Evolutionary conservation across 2,329 filamentous ascomycete species (phyloP).

Genomic region (Hypomyces perniciosus): DNA sequence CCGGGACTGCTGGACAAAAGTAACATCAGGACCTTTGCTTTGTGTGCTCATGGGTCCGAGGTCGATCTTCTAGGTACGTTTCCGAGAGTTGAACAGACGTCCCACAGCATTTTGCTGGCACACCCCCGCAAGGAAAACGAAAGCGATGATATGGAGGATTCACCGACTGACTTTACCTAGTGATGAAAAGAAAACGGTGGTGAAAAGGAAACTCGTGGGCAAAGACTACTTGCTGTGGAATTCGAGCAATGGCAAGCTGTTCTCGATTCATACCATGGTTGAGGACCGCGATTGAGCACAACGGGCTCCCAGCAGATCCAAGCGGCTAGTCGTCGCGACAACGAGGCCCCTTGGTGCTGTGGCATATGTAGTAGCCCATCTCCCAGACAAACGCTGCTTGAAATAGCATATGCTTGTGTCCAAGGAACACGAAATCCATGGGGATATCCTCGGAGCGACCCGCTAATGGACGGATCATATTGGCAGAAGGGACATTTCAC

Average conservation of each 20-base stretch:
- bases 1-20: not conserved
- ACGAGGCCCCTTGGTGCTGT: not conserved
- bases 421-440: not conserved
- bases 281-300: not conserved
- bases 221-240: not conserved
- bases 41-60: not conserved
- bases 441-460: conserved; percentile 2
- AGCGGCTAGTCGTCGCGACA: not conserved
- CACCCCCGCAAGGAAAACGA: not conserved
- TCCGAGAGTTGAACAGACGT: conserved; percentile 12
- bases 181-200: not conserved
- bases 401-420: not conserved
- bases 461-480: conserved; percentile 3
- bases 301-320: not conserved
- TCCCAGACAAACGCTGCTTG: not conserved
- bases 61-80: conserved; percentile 5
- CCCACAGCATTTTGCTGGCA: conserved; percentile 6
- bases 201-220: not conserved
- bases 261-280: not conserved
- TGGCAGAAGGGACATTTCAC: not conserved
- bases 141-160: not conserved
- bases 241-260: not conserved
- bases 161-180: not conserved
- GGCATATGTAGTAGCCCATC: not conserved
- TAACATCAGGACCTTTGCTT: not conserved